Evolutionary conservation across 345 rosid species (phyloP), one percentile per base, ranked within the genome.

Genomic region (Murraya koenigii): DNA sequence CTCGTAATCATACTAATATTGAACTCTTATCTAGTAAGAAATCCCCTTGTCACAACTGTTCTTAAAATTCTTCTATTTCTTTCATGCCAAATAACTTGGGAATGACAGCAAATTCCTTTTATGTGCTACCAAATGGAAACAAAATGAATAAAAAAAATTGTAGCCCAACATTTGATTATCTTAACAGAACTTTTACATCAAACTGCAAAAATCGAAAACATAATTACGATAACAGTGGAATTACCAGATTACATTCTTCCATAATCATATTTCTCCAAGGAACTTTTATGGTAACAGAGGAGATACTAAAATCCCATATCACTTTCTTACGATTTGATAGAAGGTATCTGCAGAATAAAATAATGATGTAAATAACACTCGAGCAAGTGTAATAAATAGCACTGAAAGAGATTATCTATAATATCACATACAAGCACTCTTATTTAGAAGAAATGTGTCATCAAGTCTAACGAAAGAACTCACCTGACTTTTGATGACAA

Each of bases 401-500:
- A 52, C 66, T 19, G 39, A 81, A 78, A 62, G 47, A 3, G 39
- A 26, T 61, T 22, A 58, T 3, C 5, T 60, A 36, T 28, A 17
- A 36, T 36, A 7, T 32, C 25, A 75, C 44, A 47, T 49, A 14
- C 3, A 22, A 39, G 38, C 44, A 49, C 26, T 54, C 35, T 60
- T 66, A 28, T 22, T 55, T 10, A 49, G 33, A 30, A 77, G 17
- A 56, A 71, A 69, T 23, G 69, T 25, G 11, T 71, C 44, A 39
- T 32, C 62, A 23, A 77, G 80, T 63, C 58, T 1, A 74, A 54
- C 47, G 61, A 74, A 83, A 75, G 74, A 72, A 87, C 97, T 89
- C 81, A 92, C 98, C 87, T 90, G 58, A 88, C 84, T 86, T 95
- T 95, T 32, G 97, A 87, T 58, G 79, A 79, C 71, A 95, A 60